These are phyloP conservation scores for Sideroxylon spinosum DNA, from an alignment of 179 eudicot genomes.

Conservation along the genomic window DNA sequence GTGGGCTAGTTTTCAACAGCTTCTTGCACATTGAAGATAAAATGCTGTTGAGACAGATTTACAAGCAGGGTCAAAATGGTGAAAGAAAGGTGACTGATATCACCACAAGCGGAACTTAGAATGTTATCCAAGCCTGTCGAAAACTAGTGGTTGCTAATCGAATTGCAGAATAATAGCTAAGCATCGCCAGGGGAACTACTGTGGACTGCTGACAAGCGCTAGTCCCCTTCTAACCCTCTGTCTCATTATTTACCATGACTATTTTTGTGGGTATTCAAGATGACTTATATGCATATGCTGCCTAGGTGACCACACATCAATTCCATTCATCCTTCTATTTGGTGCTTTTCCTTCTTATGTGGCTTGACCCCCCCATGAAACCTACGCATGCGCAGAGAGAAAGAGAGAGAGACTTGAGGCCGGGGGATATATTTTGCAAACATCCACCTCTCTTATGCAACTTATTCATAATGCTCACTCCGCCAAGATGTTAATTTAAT, in stretches of 20 bases:
- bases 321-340: not conserved
- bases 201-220: not conserved
- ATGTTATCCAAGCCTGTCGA: not conserved
- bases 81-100: not conserved
- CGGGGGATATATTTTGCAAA: not conserved
- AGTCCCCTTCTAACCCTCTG: not conserved
- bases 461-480: not conserved
- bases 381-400: not conserved
- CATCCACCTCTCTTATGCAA: not conserved
- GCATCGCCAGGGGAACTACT: not conserved
- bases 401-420: too few species aligned
- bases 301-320: not conserved
- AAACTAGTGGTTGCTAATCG: not conserved
- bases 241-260: not conserved
- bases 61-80: not conserved
- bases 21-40: not conserved
- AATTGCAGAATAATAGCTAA: not conserved
- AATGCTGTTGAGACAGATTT: not conserved
- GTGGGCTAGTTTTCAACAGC: not conserved
- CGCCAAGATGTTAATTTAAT: not conserved
- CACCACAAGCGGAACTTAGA: not conserved
- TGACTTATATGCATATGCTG: not conserved
- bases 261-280: not conserved
- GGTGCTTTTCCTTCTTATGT: not conserved
- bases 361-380: not conserved